phyloP scores from a whole-genome alignment of 805 yeast species.

The Schwanniomyces sp. region DNA sequence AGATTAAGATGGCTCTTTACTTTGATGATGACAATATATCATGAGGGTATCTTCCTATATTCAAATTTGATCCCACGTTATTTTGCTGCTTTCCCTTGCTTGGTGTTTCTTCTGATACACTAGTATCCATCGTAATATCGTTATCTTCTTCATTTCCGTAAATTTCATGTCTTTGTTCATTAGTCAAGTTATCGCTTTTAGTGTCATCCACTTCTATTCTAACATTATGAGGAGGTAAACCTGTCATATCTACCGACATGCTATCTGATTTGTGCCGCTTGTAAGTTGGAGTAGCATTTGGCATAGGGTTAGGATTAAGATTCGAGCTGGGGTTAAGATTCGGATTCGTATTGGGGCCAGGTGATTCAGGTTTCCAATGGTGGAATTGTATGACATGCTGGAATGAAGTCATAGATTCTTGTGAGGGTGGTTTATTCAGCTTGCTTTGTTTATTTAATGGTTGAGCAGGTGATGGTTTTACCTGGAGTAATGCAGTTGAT shows the following conservation, averaged over 20 bases:
- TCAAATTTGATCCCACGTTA: constrained; percentile 12
- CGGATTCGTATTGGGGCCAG: background rate
- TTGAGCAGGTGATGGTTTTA: constrained; percentile 42
- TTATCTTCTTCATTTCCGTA: constrained; percentile 4
- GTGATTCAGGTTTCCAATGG: constrained; percentile 51
- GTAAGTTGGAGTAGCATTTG: constrained; percentile 15
- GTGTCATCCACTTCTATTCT: constrained; percentile 1
- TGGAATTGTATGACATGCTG: constrained; percentile 57
- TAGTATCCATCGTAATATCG: constrained; percentile 15
- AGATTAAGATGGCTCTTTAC: background rate
- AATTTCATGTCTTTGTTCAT: constrained; percentile 3
- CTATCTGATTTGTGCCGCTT: constrained; percentile 39
- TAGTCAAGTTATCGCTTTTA: background rate
- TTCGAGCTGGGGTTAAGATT: constrained; percentile 14
- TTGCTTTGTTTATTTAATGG: constrained; percentile 34
- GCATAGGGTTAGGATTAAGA: background rate
- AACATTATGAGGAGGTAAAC: constrained; percentile 2
- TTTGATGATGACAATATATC: constrained; percentile 21
- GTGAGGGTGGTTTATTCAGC: constrained; percentile 33
- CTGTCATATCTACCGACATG: constrained; percentile 27
- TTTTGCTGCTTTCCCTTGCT: background rate
- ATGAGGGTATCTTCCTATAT: constrained; percentile 28
- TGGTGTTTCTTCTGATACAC: constrained; percentile 4
- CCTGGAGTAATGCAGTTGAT: constrained; percentile 37
- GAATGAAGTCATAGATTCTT: constrained; percentile 45